Conservation (phyloP, 2,329 filamentous ascomycete species). For the Hypoxylon sp. region DNA sequence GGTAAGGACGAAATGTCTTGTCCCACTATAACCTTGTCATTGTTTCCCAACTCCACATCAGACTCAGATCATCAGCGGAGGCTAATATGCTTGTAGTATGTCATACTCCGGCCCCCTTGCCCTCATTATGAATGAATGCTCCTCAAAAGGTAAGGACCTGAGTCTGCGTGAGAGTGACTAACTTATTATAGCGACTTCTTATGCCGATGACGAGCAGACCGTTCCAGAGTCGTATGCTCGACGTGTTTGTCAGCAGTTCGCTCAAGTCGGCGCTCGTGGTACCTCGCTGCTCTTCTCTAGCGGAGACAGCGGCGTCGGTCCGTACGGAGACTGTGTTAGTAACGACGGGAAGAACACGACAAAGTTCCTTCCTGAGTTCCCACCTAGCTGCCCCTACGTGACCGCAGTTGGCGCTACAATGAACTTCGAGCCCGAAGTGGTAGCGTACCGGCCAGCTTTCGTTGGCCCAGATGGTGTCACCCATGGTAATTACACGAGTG, state of each 20-base stretch:
- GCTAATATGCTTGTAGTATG: constrained; percentile 35
- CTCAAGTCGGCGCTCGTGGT: constrained; percentile 66
- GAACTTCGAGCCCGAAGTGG: constrained; percentile 54
- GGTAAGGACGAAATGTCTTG: constrained; percentile 18
- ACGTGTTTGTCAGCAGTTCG: constrained; percentile 66
- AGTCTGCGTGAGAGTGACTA: constrained; percentile 5
- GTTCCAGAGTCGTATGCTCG: constrained; percentile 66
- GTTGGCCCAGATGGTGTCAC: constrained; percentile 42
- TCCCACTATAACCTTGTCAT: not conserved
- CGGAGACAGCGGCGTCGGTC: constrained; percentile 62
- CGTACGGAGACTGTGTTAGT: constrained; percentile 58
- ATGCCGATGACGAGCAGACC: constrained; percentile 69
- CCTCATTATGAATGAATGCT: not conserved
- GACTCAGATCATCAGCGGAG: not conserved
- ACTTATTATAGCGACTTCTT: constrained; percentile 60
- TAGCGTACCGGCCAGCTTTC: constrained; percentile 53
- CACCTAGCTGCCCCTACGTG: constrained; percentile 58
- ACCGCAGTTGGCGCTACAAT: constrained; percentile 53
- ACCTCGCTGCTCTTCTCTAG: constrained; percentile 64
- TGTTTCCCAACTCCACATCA: not conserved
- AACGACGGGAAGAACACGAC: constrained; percentile 69
- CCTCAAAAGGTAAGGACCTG: not conserved
- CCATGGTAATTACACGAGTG: constrained; percentile 45
- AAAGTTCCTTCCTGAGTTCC: constrained; percentile 68
- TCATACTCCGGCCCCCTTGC: constrained; percentile 1